A percentile compares a stretch with the other conserved stretches of the same genome.
Conservation (phyloP, 169 alveolate genomes). For the Eimeria sp. region DNA sequence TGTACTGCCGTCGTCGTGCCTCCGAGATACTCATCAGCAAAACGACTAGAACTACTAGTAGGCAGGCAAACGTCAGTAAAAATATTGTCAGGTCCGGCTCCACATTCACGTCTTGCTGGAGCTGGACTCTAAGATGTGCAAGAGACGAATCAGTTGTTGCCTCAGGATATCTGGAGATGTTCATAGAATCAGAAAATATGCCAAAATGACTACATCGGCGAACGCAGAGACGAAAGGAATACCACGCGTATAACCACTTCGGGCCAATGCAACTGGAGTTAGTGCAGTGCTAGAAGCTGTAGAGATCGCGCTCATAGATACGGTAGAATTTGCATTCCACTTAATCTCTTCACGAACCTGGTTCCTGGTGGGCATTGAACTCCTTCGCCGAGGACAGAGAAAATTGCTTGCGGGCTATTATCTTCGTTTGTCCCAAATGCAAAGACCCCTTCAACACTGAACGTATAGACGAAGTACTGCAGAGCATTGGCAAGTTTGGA, state of each 20-base stretch:
- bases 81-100: slow-evolving; percentile 67
- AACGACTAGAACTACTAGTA: slow-evolving; percentile 23
- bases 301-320: not conserved
- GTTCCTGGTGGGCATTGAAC: slow-evolving; percentile 52
- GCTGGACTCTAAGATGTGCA: slow-evolving; percentile 56
- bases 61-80: slow-evolving; percentile 47
- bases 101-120: slow-evolving; percentile 45
- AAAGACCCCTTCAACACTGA: slow-evolving; percentile 58
- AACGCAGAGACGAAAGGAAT: not conserved
- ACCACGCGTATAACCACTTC: not conserved
- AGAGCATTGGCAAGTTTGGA: not conserved
- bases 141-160: slow-evolving; percentile 49
- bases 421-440: slow-evolving; percentile 74
- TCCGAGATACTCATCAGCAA: slow-evolving; percentile 46
- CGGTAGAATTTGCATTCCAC: not conserved
- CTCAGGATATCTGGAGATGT: slow-evolving; percentile 47
- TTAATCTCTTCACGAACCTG: not conserved
- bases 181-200: not conserved
- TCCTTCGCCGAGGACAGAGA: slow-evolving; percentile 75
- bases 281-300: not conserved
- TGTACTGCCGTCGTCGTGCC: slow-evolving; percentile 50
- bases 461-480: slow-evolving; percentile 78
- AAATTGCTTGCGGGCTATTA: slow-evolving; percentile 55
- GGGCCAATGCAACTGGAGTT: not conserved
- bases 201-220: not conserved